phyloP scores from a whole-genome alignment of 169 alveolate genomes.

The Hepatocystis sp. region DNA sequence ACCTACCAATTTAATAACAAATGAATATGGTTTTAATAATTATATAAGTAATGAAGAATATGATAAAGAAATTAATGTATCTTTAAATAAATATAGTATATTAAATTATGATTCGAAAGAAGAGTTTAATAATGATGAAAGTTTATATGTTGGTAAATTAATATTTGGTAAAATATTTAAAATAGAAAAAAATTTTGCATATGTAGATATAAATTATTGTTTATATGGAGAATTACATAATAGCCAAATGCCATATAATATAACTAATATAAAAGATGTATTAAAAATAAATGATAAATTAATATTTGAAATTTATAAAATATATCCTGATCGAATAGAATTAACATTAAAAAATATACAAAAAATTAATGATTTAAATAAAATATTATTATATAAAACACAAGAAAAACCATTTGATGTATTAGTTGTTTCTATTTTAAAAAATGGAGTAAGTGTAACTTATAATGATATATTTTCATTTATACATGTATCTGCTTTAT shows the following conservation, averaged over 20 bases:
- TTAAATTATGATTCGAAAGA: conserved; percentile 73
- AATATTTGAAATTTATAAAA: conserved; percentile 72
- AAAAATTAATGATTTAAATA: conserved; percentile 73
- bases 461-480: conserved; percentile 59
- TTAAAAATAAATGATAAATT: conserved; percentile 67
- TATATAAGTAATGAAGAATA: conserved; percentile 62
- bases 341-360: conserved; percentile 75
- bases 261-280: conserved; percentile 34
- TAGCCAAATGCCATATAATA: conserved; percentile 74
- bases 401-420: conserved; percentile 67
- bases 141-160: conserved; percentile 74
- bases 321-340: conserved; percentile 51
- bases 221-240: conserved; percentile 66
- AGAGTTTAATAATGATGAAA: conserved; percentile 36
- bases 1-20: conserved; percentile 48
- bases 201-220: conserved; percentile 64
- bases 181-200: conserved; percentile 65
- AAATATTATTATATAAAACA: conserved; percentile 37
- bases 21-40: conserved; percentile 55
- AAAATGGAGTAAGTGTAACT: conserved; percentile 62
- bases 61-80: conserved; percentile 49
- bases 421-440: conserved; percentile 23
- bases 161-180: conserved; percentile 69
- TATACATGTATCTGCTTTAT: conserved; percentile 63
- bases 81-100: conserved; percentile 61